Evolutionary conservation across 768 basidiomycete species (phyloP).

Genomic region (Erythrobasidium yunnanense): DNA sequence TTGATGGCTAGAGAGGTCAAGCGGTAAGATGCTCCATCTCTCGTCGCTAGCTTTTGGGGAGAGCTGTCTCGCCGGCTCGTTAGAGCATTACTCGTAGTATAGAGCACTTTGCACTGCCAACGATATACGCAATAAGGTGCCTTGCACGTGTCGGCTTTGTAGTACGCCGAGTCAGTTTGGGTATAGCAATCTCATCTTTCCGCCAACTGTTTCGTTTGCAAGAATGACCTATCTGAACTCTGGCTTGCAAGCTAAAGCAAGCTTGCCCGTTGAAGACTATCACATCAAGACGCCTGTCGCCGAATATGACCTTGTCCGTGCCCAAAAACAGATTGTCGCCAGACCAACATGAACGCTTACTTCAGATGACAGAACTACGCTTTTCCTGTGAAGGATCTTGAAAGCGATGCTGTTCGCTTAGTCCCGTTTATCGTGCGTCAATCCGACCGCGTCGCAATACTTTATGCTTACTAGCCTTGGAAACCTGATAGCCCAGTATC

Average conservation of each 20-base stretch:
- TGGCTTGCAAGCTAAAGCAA: not conserved
- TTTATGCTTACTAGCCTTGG: not conserved
- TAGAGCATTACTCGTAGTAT: not conserved
- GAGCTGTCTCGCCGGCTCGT: not conserved
- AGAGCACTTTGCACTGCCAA: no score
- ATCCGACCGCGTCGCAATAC: not conserved
- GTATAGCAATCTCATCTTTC: no score
- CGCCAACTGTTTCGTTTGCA: no score
- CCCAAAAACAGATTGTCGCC: no score
- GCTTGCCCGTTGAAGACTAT: constrained; percentile 1
- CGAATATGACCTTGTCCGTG: constrained; percentile 13
- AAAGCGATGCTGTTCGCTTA: constrained; percentile 17
- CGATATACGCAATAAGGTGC: no score
- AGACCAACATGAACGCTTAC: no score
- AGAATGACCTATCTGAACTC: constrained; percentile 3
- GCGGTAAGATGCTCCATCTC: not conserved
- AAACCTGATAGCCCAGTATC: not conserved
- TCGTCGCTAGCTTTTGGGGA: not conserved
- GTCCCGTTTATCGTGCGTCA: constrained; percentile 8
- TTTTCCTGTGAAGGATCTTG: constrained; percentile 13
- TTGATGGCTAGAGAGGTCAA: constrained; percentile 19
- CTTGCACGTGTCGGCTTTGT: no score
- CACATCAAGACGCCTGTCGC: constrained; percentile 5
- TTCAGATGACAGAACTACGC: constrained; percentile 5
- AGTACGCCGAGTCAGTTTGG: no score